phyloP scores from a whole-genome alignment of 371 early-diverging fungal genomes.

The Mucor sp. region DNA sequence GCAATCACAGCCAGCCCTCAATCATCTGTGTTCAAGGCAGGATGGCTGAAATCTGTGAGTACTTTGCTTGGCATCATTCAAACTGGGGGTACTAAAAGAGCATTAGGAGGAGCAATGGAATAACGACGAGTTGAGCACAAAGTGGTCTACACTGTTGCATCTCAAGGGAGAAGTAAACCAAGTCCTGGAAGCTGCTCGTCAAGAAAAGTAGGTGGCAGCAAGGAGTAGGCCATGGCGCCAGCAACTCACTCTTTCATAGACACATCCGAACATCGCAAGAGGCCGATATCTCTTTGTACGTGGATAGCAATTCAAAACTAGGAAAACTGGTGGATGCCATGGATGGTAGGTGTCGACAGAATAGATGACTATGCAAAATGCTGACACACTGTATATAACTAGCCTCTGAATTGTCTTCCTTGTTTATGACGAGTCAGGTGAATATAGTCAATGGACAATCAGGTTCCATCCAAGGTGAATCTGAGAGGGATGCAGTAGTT shows the following conservation, averaged over 20 bases:
- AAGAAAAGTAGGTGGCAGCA: conserved; percentile 52
- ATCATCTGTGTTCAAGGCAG: conserved; percentile 63
- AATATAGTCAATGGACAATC: conserved; percentile 22
- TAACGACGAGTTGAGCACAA: conserved; percentile 44
- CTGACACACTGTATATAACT: background rate
- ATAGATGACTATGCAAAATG: too few relatives aligned
- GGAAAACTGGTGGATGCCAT: conserved; percentile 29
- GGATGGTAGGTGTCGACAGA: conserved; percentile 19
- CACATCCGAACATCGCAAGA: conserved; percentile 61
- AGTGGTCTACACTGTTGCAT: conserved; percentile 59
- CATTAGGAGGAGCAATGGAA: conserved; percentile 55
- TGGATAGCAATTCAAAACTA: conserved; percentile 19
- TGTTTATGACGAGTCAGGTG: conserved; percentile 58
- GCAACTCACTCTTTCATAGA: conserved; percentile 17
- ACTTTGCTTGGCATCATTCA: background rate
- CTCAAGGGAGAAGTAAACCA: conserved; percentile 68
- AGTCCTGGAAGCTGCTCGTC: conserved; percentile 67
- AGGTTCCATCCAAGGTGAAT: conserved; percentile 2
- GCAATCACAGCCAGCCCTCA: conserved; percentile 42
- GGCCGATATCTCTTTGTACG: conserved; percentile 47
- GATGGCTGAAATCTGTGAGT: conserved; percentile 60
- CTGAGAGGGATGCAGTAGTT: conserved; percentile 24
- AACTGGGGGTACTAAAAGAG: background rate
- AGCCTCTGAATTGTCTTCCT: conserved; percentile 38
- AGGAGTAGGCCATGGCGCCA: background rate